Conservation (phyloP, 2,329 filamentous ascomycete species). For the Ophiognomonia clavigignenti-juglandacearum region DNA sequence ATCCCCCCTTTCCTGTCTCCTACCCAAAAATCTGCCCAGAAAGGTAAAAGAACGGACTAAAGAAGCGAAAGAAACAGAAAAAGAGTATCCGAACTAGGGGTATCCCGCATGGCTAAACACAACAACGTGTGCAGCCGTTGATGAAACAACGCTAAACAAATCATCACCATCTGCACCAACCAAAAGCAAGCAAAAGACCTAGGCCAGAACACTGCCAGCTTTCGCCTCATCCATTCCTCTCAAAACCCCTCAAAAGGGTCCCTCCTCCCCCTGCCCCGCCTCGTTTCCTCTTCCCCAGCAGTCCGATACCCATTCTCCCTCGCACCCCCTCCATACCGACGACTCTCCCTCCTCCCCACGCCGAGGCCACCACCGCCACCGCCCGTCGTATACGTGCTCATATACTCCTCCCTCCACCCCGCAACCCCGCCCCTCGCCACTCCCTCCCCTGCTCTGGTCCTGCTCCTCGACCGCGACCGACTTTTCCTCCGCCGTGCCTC, state of each 20-base stretch:
- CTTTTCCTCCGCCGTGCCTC: conserved; percentile 28
- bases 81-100: not conserved
- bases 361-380: conserved; percentile 18
- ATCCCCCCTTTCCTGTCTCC: too few species aligned
- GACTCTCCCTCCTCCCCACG: conserved; percentile 22
- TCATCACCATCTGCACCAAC: too few species aligned
- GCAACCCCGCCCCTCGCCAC: conserved; percentile 28
- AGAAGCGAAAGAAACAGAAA: not conserved
- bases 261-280: conserved; percentile 45
- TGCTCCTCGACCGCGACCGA: conserved; percentile 49
- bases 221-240: conserved; percentile 4
- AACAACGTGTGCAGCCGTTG: too few species aligned
- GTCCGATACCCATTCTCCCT: conserved; percentile 24
- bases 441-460: conserved; percentile 18
- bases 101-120: conserved; percentile 2
- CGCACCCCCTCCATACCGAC: conserved; percentile 24
- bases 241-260: conserved; percentile 62
- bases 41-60: too few species aligned
- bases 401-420: conserved; percentile 25
- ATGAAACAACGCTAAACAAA: not conserved
- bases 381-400: conserved; percentile 15
- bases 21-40: too few species aligned
- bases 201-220: not conserved
- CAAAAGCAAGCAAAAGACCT: not conserved
- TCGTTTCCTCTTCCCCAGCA: conserved; percentile 42